A percentile compares a stretch with the other conserved stretches of the same genome.
phyloP scores from a whole-genome alignment of 352 stramenopile species.

The Thraustotheca clavata region DNA sequence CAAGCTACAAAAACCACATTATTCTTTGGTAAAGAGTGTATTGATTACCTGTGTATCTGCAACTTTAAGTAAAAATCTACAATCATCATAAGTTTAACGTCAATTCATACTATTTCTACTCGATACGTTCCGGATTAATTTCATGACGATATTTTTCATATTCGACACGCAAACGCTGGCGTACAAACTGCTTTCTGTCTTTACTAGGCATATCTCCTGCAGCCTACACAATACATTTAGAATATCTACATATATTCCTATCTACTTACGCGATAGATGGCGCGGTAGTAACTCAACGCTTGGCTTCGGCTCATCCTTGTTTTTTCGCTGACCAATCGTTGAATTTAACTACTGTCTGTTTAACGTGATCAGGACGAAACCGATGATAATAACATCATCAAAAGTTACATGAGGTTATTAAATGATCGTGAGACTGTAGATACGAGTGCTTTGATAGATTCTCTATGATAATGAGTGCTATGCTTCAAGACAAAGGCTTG shows the following conservation, averaged over 20 bases:
- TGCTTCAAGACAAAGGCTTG: too few relatives aligned
- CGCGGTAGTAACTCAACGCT: conserved; percentile 54
- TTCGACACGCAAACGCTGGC: conserved; percentile 52
- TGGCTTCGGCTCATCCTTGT: conserved; percentile 19
- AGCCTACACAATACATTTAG: conserved; percentile 26
- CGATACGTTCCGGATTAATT: conserved; percentile 41
- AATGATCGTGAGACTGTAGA: too few relatives aligned
- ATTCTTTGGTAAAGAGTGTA: background rate
- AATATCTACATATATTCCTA: background rate
- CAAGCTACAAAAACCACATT: conserved; percentile 29
- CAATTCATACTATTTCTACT: conserved; percentile 29
- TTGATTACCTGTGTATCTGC: conserved; percentile 45
- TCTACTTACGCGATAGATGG: conserved; percentile 57
- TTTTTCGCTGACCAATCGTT: background rate
- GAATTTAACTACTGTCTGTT: background rate
- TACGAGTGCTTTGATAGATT: too few relatives aligned
- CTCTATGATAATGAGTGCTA: too few relatives aligned
- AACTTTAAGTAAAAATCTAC: conserved; percentile 51
- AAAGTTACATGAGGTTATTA: too few relatives aligned
- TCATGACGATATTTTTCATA: conserved; percentile 58
- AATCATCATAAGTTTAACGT: background rate
- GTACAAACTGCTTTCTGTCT: conserved; percentile 56
- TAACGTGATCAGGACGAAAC: too few relatives aligned
- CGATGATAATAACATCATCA: too few relatives aligned
- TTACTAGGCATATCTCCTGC: conserved; percentile 56